Conservation (phyloP, 441 rosid species). For the Omphalea diandra region DNA sequence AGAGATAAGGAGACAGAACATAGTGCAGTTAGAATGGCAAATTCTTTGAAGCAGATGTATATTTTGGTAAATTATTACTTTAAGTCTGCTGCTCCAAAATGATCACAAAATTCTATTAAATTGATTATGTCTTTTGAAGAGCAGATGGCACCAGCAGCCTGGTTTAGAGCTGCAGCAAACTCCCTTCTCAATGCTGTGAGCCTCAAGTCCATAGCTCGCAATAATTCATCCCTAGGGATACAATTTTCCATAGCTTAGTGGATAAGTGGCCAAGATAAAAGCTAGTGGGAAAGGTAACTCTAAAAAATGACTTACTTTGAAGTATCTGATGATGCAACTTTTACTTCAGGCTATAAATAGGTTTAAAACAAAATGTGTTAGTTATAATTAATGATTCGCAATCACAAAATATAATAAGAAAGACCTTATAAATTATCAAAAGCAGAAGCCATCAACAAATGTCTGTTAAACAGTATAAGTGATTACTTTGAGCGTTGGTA, state of each 20-base stretch:
- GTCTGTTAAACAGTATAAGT: constrained; percentile 12
- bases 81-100: constrained; percentile 50
- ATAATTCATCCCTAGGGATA: constrained; percentile 53
- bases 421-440: background rate
- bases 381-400: constrained; percentile 4
- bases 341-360: constrained; percentile 37
- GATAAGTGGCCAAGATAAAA: constrained; percentile 17
- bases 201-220: constrained; percentile 64
- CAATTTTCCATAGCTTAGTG: constrained; percentile 18
- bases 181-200: constrained; percentile 52
- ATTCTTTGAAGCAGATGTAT: constrained; percentile 13
- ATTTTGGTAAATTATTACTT: constrained; percentile 40
- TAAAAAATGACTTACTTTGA: constrained; percentile 46
- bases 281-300: constrained; percentile 14
- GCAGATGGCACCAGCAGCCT: constrained; percentile 37
- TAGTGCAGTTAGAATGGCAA: background rate
- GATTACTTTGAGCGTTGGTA: constrained; percentile 30
- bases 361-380: constrained; percentile 23
- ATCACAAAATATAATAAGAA: background rate
- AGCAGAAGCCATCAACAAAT: background rate
- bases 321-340: constrained; percentile 41
- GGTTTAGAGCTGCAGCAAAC: constrained; percentile 43
- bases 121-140: constrained; percentile 39
- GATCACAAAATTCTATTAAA: constrained; percentile 43
- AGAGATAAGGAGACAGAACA: background rate